A percentile compares a stretch with the other conserved stretches of the same genome.
phyloP scores from a whole-genome alignment of 805 yeast species.

The Barnettozyma vustinii region DNA sequence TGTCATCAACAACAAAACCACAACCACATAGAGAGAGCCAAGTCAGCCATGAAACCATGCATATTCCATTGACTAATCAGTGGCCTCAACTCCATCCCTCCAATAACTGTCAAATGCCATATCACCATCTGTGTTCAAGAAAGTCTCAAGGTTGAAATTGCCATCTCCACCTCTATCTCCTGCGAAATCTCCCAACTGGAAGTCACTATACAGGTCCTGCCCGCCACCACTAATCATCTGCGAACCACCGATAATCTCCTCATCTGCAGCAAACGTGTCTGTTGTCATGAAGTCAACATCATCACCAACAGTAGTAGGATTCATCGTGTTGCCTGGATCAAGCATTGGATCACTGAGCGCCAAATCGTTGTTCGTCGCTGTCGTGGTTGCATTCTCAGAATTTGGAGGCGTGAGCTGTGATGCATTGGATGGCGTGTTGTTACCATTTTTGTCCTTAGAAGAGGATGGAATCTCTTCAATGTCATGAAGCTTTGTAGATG shows the following conservation, averaged over 20 bases:
- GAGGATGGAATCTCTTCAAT: constrained; percentile 10
- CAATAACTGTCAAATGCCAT: constrained; percentile 34
- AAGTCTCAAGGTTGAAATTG: constrained; percentile 40
- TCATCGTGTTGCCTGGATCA: neutral
- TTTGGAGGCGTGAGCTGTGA: constrained; percentile 26
- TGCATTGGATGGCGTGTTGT: constrained; percentile 16
- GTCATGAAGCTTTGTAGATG: constrained; percentile 10
- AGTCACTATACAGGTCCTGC: constrained; percentile 30
- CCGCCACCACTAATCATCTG: constrained; percentile 16
- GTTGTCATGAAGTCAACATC: neutral
- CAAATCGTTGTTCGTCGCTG: constrained; percentile 3
- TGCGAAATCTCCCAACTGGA: constrained; percentile 28
- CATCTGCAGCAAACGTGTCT: constrained; percentile 6
- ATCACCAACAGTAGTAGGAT: constrained; percentile 5
- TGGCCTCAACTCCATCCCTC: constrained; percentile 37
- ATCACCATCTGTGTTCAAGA: constrained; percentile 36
- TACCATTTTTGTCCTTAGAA: neutral
- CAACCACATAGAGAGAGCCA: neutral
- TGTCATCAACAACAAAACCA: neutral
- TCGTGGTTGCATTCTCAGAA: constrained; percentile 24
- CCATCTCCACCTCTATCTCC: constrained; percentile 30
- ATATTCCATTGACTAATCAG: constrained; percentile 21
- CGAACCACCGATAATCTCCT: constrained; percentile 13
- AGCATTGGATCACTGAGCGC: neutral
- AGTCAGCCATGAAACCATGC: neutral